Evolutionary conservation across 73 alveolate species (phyloP), one percentile per base, ranked within the genome.

Genomic region (Blepharisma japonicum): DNA sequence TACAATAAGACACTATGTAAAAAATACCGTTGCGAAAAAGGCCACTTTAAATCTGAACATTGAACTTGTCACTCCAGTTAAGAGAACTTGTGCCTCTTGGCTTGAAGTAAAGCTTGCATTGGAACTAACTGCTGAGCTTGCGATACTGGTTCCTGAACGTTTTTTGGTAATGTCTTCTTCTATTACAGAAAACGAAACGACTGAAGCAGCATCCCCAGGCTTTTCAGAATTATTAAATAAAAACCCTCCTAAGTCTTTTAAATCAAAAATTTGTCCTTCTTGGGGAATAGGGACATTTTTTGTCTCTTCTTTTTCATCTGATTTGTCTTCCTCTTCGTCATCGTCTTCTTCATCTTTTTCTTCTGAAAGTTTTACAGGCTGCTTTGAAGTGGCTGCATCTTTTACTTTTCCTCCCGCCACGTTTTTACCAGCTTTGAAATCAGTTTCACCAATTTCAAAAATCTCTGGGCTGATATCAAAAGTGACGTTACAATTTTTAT

Each of bases 51-150:
- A 61, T 8, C 74, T 61, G 14, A 14, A 14, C 74, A 61, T 61
- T 61, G 74, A 61, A 61, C 47, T 9, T 9, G 74, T 61, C 49
- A 61, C 74, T 1, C 74, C 74, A 2, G 74, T 20, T 9, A 61
- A 25, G 47, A 61, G 23, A 61, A 39, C 14, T 25, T 61, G 74
- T 8, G 74, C 74, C 5, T 61, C 74, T 18, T 8, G 49, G 23
- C 74, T 61, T n/a, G 74, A 61, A 20, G 74, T 61, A 61, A 61
- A 61, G 23, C 74, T 61, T 20, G 74, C 74, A 61, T 61, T 61
- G 14, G 74, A 61, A 61, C 74, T 61, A 0, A 14, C 47, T 1
- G 74, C 74, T 18, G 74, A 61, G 23, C 74, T 61, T 2, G 74
- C 74, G 0, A 61, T 39, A 5, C 74, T 61, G 18, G 74, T 39